Evolutionary conservation across 768 basidiomycete species (phyloP).

Genomic region (Mycena latifolia): DNA sequence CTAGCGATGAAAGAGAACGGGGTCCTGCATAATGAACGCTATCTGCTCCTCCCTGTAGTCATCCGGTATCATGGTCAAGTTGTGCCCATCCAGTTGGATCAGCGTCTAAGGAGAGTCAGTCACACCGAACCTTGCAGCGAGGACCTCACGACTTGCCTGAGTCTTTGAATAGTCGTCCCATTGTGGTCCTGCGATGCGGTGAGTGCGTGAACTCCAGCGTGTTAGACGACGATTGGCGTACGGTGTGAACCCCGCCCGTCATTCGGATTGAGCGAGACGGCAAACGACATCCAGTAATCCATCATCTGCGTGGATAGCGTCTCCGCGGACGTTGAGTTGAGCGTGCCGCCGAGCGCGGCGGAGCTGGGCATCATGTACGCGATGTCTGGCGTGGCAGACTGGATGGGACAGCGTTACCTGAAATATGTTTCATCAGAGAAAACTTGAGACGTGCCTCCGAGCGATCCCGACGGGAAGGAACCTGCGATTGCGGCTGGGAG

Average conservation of each 20-base stretch:
- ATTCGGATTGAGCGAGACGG: conserved; percentile 34
- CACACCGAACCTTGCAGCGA: neutral
- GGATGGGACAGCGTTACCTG: neutral
- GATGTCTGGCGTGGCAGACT: conserved; percentile 36
- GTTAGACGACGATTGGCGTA: conserved; percentile 2
- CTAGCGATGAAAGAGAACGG: conserved; percentile 8
- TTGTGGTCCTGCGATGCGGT: conserved; percentile 6
- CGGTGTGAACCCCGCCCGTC: conserved; percentile 33
- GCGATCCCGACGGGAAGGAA: conserved; percentile 4
- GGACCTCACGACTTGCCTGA: neutral
- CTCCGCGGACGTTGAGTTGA: conserved; percentile 21
- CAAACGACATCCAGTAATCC: conserved; percentile 42
- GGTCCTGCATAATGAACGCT: conserved; percentile 4
- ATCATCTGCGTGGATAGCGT: conserved; percentile 32
- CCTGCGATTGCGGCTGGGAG: neutral
- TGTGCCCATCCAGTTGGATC: conserved; percentile 13
- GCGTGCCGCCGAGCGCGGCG: conserved; percentile 6
- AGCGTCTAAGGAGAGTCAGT: conserved; percentile 8
- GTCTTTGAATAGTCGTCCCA: conserved; percentile 10
- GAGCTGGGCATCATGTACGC: conserved; percentile 29
- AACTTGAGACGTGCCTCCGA: neutral
- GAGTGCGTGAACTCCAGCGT: neutral
- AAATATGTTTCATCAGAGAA: neutral
- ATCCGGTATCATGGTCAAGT: conserved; percentile 10
- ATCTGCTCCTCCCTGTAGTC: conserved; percentile 23